Conservation (phyloP, 192 early-diverging fungal genomes). For the Backusella westeae region DNA sequence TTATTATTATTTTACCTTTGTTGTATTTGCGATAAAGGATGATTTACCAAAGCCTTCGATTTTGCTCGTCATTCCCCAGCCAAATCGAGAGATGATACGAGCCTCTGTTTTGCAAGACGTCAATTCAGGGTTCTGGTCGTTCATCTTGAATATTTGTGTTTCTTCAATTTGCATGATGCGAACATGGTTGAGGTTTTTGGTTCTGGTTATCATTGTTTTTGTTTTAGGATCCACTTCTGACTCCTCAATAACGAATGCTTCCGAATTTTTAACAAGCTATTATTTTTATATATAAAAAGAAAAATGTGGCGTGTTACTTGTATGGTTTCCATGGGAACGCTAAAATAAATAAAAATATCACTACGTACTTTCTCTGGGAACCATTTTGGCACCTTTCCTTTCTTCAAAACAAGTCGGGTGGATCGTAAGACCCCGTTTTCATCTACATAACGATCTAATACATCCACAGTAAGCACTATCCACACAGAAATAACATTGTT, state of each 20-base stretch:
- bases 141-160: slow-evolving; percentile 68
- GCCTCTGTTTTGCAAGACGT: slow-evolving; percentile 83
- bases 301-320: not conserved
- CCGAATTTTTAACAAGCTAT: slow-evolving; percentile 76
- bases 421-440: slow-evolving; percentile 79
- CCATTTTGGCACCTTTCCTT: slow-evolving; percentile 90
- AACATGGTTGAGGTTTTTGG: slow-evolving; percentile 91
- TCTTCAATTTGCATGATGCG: slow-evolving; percentile 94
- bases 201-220: slow-evolving; percentile 78
- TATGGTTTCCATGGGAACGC: not conserved
- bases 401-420: slow-evolving; percentile 88
- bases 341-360: not conserved
- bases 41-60: slow-evolving; percentile 89
- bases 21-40: slow-evolving; percentile 79
- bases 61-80: slow-evolving; percentile 76
- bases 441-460: slow-evolving; percentile 85
- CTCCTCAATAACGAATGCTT: slow-evolving; percentile 91
- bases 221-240: slow-evolving; percentile 77
- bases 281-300: not conserved
- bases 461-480: slow-evolving; percentile 82
- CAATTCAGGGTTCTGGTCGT: slow-evolving; percentile 50
- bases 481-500: not conserved
- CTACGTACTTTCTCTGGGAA: slow-evolving; percentile 54
- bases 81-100: slow-evolving; percentile 83
- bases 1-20: slow-evolving; percentile 39